Evolutionary conservation across 2,329 filamentous ascomycete genomes (phyloP).

Genomic region (Colletotrichum lindemuthianum): DNA sequence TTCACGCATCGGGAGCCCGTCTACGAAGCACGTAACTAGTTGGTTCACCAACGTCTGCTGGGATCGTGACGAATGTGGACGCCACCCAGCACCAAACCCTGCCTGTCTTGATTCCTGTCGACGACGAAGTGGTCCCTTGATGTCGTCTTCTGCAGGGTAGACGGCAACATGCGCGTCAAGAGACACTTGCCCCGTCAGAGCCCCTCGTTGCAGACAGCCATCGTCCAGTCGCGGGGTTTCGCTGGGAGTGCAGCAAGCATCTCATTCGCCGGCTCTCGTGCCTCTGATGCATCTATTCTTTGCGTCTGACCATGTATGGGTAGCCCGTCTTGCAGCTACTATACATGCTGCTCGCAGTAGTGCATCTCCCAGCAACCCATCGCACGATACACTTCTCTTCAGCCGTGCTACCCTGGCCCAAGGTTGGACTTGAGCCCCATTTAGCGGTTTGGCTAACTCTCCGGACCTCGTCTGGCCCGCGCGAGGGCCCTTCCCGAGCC

Average conservation of each 20-base stretch:
- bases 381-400: background rate
- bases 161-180: constrained; percentile 35
- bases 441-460: constrained; percentile 41
- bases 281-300: constrained; percentile 1
- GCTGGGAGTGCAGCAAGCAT: constrained; percentile 21
- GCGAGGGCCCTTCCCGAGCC: constrained; percentile 40
- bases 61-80: constrained; percentile 23
- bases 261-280: constrained; percentile 26
- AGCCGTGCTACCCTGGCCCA: constrained; percentile 29
- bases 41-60: constrained; percentile 8
- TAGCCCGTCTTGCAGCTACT: constrained; percentile 9
- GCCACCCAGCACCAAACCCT: constrained; percentile 22
- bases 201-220: constrained; percentile 13
- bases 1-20: too few species aligned
- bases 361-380: constrained; percentile 1
- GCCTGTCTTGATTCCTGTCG: constrained; percentile 15
- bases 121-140: constrained; percentile 15
- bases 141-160: constrained; percentile 1
- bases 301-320: constrained; percentile 2
- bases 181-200: constrained; percentile 28
- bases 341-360: background rate
- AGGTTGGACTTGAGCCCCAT: constrained; percentile 37
- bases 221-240: constrained; percentile 19
- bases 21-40: background rate
- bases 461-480: constrained; percentile 45